Percentiles rank a stretch among this genome's conserved stretches.
These are phyloP conservation scores for Pseudopyrenochaeta lycopersici DNA, from an alignment of 2,329 filamentous ascomycete species.

Conservation along the genomic window DNA sequence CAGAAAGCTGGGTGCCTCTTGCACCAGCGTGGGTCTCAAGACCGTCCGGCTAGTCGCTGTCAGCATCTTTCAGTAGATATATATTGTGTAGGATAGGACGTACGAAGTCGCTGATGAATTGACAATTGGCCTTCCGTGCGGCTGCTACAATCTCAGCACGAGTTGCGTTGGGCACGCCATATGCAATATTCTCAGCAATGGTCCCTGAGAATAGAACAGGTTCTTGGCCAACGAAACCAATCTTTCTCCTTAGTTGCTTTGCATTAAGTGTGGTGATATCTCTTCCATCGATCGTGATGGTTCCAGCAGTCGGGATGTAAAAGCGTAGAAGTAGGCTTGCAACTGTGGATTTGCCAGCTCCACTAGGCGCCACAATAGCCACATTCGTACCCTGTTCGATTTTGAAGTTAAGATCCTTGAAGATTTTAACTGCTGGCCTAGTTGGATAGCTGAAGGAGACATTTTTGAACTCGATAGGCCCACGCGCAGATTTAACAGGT, in stretches of 20 bases:
- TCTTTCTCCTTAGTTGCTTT: constrained; percentile 89
- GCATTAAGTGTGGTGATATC: constrained; percentile 89
- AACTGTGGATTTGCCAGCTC: constrained; percentile 95
- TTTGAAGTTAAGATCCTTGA: constrained; percentile 86
- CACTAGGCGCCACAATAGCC: constrained; percentile 94
- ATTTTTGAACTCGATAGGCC: constrained; percentile 85
- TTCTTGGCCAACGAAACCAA: constrained; percentile 95
- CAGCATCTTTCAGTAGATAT: constrained; percentile 10
- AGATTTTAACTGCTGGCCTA: constrained; percentile 88
- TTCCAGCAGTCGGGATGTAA: constrained; percentile 81
- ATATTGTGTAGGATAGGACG: constrained; percentile 45
- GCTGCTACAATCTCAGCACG: constrained; percentile 84
- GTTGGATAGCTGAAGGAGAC: constrained; percentile 94
- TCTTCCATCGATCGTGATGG: constrained; percentile 82
- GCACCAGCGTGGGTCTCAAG: constrained; percentile 94
- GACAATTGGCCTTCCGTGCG: constrained; percentile 91
- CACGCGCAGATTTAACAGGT: constrained; percentile 83
- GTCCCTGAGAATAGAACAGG: constrained; percentile 90
- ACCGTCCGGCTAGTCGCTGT: constrained; percentile 74
- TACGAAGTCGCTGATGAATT: constrained; percentile 92
- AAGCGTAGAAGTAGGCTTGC: constrained; percentile 91
- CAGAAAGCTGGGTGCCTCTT: constrained; percentile 90
- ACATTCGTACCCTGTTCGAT: constrained; percentile 95
- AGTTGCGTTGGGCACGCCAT: constrained; percentile 82
- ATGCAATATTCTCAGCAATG: constrained; percentile 89